A percentile compares a stretch with the other conserved stretches of the same genome.
Evolutionary conservation across 257 asterid genomes (phyloP).

Genomic region (Petunia axillaris): DNA sequence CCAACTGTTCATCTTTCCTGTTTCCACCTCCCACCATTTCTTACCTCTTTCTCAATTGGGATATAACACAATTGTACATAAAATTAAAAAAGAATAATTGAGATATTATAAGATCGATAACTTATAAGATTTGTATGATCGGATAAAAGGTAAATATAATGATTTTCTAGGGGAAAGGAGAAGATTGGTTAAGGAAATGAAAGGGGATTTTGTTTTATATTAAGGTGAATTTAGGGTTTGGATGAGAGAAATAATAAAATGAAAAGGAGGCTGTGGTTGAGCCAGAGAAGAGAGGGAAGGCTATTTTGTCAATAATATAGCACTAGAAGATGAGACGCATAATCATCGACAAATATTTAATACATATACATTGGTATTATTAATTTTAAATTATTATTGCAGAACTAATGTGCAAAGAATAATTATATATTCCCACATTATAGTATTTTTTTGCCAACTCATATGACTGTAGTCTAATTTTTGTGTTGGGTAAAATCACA

Average conservation of each 20-base stretch:
- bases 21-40: slow-evolving; percentile 86
- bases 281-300: neutral
- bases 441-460: too few relatives aligned
- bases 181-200: neutral
- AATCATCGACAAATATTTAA: too few relatives aligned
- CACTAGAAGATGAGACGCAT: neutral
- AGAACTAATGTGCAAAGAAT: too few relatives aligned
- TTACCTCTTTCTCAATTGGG: neutral
- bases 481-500: too few relatives aligned
- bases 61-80: neutral
- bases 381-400: too few relatives aligned
- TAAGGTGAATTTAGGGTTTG: slow-evolving; percentile 19
- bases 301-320: neutral
- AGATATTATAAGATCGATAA: neutral
- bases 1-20: slow-evolving; percentile 72
- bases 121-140: neutral
- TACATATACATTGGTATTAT: too few relatives aligned
- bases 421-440: too few relatives aligned
- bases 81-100: too few relatives aligned
- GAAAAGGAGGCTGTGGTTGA: neutral
- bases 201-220: neutral
- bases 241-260: neutral
- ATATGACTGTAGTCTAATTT: too few relatives aligned
- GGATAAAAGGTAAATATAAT: neutral
- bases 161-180: neutral